Conservation (phyloP, 2,329 filamentous ascomycete genomes). For the Diaporthe humulicola region DNA sequence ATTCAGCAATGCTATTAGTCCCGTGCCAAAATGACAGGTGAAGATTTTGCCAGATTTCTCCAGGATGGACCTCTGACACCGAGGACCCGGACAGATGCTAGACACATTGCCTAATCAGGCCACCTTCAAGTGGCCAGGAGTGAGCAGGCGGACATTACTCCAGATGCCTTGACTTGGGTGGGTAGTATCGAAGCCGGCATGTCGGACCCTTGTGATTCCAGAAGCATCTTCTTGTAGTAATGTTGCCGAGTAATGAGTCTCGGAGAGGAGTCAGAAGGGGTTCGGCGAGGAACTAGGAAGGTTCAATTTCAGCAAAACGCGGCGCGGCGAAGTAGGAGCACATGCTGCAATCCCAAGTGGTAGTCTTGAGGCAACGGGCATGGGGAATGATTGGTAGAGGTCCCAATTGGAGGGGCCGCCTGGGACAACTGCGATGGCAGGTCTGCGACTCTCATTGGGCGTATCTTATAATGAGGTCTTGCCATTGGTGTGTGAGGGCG, state of each 20-base stretch:
- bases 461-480: constrained; percentile 8
- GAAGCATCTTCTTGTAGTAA: not conserved
- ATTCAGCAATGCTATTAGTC: not conserved
- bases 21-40: constrained; percentile 2
- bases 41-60: not conserved
- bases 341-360: constrained; percentile 15
- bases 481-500: not conserved
- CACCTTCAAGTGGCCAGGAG: not conserved
- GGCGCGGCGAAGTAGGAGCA: not conserved
- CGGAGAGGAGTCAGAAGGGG: constrained; percentile 17
- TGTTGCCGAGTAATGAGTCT: constrained; percentile 1
- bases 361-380: constrained; percentile 6
- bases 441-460: constrained; percentile 7
- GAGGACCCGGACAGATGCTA: not conserved
- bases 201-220: constrained; percentile 18
- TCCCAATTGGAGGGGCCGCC: constrained; percentile 22
- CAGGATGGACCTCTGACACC: not conserved
- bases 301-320: not conserved
- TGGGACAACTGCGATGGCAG: not conserved
- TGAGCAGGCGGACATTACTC: constrained; percentile 9
- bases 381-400: constrained; percentile 24
- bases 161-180: not conserved
- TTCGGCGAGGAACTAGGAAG: not conserved
- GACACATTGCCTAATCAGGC: constrained; percentile 1
- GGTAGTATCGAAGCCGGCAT: constrained; percentile 6